phyloP scores from a whole-genome alignment of 352 stramenopile species.

The Globisporangium yorkense region DNA sequence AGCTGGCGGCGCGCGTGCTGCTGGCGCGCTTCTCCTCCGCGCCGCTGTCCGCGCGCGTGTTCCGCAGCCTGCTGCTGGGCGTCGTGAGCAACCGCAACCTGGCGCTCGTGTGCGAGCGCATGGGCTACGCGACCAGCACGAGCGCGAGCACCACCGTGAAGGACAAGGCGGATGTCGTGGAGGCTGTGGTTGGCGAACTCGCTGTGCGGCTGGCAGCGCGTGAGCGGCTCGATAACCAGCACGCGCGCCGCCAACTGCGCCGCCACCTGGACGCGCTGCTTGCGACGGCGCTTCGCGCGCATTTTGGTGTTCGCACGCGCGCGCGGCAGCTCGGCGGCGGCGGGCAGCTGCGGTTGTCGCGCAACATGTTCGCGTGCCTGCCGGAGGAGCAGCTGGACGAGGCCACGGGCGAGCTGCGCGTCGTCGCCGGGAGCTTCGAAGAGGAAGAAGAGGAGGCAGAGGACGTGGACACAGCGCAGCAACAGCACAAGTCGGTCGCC shows the following conservation, averaged over 20 bases:
- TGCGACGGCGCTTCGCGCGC: conserved; percentile 43
- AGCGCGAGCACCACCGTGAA: conserved; percentile 4
- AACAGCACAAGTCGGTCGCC: conserved; percentile 17
- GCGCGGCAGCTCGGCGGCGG: conserved; percentile 19
- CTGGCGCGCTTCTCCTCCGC: conserved; percentile 55
- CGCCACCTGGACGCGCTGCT: conserved; percentile 49
- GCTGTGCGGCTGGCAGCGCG: conserved; percentile 38
- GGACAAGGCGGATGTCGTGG: conserved; percentile 45
- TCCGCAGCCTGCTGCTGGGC: conserved; percentile 52
- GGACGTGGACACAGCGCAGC: conserved; percentile 8
- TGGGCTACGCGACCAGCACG: conserved; percentile 40
- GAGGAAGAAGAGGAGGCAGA: conserved; percentile 6
- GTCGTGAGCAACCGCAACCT: conserved; percentile 74
- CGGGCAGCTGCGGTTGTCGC: conserved; percentile 35
- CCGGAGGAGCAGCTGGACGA: conserved; percentile 57
- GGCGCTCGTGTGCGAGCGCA: conserved; percentile 50
- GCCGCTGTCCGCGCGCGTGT: conserved; percentile 55
- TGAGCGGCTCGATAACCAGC: conserved; percentile 16
- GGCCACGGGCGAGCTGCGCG: conserved; percentile 41
- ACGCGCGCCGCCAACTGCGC: conserved; percentile 21
- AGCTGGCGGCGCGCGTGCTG: conserved; percentile 56
- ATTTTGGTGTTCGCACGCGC: conserved; percentile 44
- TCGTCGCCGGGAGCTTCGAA: conserved; percentile 31
- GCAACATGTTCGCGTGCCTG: conserved; percentile 61
- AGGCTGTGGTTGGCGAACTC: conserved; percentile 59